Evolutionary conservation across 495 filamentous ascomycete genomes (phyloP).

Genomic region (Talaromyces adpressus): DNA sequence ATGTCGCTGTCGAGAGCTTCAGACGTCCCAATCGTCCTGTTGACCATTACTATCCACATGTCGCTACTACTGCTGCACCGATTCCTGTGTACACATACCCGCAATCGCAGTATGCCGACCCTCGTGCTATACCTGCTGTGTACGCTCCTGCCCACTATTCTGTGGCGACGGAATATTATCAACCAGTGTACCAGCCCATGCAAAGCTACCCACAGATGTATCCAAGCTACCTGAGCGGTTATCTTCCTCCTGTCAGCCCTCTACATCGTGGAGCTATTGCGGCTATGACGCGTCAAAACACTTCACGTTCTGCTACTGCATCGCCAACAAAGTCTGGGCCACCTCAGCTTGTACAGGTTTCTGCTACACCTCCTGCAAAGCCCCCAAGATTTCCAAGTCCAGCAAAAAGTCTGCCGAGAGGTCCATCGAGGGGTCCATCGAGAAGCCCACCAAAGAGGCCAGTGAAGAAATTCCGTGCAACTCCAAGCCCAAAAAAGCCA

Average conservation of each 20-base stretch:
- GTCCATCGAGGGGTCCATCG: neutral
- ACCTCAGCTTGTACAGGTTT: neutral
- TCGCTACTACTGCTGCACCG: neutral
- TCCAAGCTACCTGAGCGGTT: neutral
- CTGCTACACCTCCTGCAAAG: neutral
- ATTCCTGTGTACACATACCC: neutral
- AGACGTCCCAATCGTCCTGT: constrained; percentile 7
- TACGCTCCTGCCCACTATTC: neutral
- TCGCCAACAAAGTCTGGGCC: neutral
- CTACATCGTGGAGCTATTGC: neutral
- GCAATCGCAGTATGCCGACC: neutral
- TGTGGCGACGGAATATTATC: neutral
- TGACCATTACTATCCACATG: constrained; percentile 4
- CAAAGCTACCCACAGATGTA: neutral
- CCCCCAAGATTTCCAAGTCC: neutral
- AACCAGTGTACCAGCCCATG: constrained; percentile 7
- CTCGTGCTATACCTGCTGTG: neutral
- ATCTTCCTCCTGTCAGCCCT: neutral
- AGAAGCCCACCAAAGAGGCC: neutral
- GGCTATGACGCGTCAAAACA: neutral
- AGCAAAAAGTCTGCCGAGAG: neutral
- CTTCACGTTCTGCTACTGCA: neutral
- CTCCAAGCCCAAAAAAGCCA: neutral
- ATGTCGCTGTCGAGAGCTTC: neutral
- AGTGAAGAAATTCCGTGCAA: neutral